Conservation (phyloP, 2,329 filamentous ascomycete genomes). For the Calonectria ilicicola region DNA sequence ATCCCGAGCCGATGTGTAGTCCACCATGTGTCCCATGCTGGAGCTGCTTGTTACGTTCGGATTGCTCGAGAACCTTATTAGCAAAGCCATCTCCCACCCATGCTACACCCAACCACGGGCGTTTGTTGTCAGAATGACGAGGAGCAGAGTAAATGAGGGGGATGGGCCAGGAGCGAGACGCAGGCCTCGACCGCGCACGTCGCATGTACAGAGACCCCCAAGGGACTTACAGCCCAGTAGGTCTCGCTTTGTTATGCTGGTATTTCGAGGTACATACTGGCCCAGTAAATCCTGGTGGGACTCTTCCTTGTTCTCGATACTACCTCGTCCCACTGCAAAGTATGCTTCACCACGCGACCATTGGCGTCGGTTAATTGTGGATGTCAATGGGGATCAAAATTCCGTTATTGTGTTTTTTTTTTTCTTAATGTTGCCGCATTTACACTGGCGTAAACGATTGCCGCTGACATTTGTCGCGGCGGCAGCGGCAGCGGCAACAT, state of each 20-base stretch:
- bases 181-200: neutral
- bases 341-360: slow-evolving; percentile 23
- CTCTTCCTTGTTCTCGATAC: slow-evolving; percentile 9
- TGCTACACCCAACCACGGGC: slow-evolving; percentile 4
- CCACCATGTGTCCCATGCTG: slow-evolving; percentile 30
- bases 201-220: neutral
- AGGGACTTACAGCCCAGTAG: neutral
- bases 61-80: slow-evolving; percentile 30
- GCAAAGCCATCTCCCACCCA: neutral
- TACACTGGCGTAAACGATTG: neutral
- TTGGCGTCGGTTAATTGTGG: slow-evolving; percentile 4
- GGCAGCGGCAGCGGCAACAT: neutral
- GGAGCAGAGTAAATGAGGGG: slow-evolving; percentile 24
- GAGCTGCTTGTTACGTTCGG: slow-evolving; percentile 14
- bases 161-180: neutral
- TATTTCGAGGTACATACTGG: slow-evolving; percentile 1
- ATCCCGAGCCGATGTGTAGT: slow-evolving; percentile 36
- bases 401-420: neutral
- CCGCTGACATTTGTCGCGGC: neutral
- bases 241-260: neutral
- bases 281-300: slow-evolving; percentile 4
- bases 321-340: slow-evolving; percentile 19
- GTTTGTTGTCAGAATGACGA: slow-evolving; percentile 20
- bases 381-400: neutral
- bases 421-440: neutral